Percentiles rank a stretch among this genome's conserved stretches.
phyloP scores from a whole-genome alignment of 2,329 filamentous ascomycete species.

The Aspergillus fumigatiaffinis region DNA sequence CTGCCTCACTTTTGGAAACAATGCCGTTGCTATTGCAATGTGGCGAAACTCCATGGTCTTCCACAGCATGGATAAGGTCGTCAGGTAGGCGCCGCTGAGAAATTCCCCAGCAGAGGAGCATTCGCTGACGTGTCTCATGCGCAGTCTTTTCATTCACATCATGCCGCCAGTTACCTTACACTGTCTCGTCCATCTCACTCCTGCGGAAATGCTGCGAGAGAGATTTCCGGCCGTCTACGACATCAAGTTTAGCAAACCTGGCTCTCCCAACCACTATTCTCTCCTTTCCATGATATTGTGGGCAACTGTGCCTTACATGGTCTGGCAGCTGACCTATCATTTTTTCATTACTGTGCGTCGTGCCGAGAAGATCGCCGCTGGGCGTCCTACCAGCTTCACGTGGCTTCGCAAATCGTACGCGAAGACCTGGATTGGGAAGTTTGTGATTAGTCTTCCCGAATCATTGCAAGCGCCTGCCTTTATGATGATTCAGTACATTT shows the following conservation, averaged over 20 bases:
- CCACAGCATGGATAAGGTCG: conserved; percentile 97
- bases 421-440: conserved; percentile 79
- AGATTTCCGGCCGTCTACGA: conserved; percentile 82
- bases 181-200: conserved; percentile 80
- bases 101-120: not conserved
- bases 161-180: conserved; percentile 96
- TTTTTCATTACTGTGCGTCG: conserved; percentile 92
- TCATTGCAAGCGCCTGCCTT: conserved; percentile 81
- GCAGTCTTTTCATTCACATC: conserved; percentile 93
- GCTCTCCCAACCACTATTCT: conserved; percentile 75
- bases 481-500: conserved; percentile 92
- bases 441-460: conserved; percentile 75
- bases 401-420: conserved; percentile 92
- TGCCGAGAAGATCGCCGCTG: conserved; percentile 92
- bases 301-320: conserved; percentile 85
- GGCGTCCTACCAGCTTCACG: conserved; percentile 92
- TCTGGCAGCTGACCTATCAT: conserved; percentile 94
- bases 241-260: conserved; percentile 66
- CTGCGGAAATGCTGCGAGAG: conserved; percentile 59
- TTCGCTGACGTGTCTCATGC: not conserved
- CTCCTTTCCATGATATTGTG: conserved; percentile 84
- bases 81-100: conserved; percentile 52
- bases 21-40: conserved; percentile 96
- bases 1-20: conserved; percentile 92
- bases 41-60: conserved; percentile 99